Percentiles rank a stretch among this genome's conserved stretches.
These are phyloP conservation scores for Ophiostoma australiae DNA, from an alignment of 2,329 filamentous ascomycete genomes.

Conservation along the genomic window DNA sequence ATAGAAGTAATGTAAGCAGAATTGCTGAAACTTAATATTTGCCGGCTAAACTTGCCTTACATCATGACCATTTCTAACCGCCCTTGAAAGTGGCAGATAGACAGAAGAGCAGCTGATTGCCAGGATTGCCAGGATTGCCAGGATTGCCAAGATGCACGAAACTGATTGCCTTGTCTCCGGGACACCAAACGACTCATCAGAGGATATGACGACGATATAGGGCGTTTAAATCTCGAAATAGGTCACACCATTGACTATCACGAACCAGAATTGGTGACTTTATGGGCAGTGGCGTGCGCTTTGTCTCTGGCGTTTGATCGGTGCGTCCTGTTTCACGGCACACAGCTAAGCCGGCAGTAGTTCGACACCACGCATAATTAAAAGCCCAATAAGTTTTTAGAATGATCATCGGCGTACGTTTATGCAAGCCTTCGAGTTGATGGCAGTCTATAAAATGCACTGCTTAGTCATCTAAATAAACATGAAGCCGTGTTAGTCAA, in stretches of 20 bases:
- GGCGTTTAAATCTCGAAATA: neutral
- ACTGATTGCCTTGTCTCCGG: neutral
- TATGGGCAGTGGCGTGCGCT: neutral
- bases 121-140: neutral
- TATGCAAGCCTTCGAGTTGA: neutral
- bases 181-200: neutral
- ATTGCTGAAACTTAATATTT: neutral
- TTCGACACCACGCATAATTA: neutral
- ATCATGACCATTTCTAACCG: neutral
- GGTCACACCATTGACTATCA: neutral
- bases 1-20: neutral
- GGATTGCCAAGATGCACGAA: neutral
- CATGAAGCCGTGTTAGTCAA: neutral
- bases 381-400: neutral
- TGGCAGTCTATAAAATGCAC: no score
- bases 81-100: neutral
- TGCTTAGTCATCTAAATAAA: neutral
- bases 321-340: neutral
- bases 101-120: neutral
- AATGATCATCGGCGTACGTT: neutral
- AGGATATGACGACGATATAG: conserved; percentile 5
- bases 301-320: neutral
- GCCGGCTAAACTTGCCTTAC: neutral
- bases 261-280: neutral
- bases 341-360: neutral